Percentiles rank a stretch among this genome's conserved stretches.
phyloP scores from a whole-genome alignment of 345 rosid genomes.

The Mallotus nudiflorus region DNA sequence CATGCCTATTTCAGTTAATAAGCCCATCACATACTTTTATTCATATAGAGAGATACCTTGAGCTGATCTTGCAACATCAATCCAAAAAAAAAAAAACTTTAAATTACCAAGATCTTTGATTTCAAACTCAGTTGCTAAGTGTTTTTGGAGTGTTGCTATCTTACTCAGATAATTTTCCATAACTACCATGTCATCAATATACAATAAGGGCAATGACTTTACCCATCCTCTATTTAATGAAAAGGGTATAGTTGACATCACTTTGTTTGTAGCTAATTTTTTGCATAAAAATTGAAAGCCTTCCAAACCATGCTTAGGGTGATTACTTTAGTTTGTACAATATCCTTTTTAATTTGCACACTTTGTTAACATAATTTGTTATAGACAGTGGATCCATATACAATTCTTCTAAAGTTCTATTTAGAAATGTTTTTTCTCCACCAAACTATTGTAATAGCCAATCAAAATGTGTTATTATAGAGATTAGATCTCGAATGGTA shows the following conservation, averaged over 20 bases:
- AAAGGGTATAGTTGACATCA: too few relatives aligned
- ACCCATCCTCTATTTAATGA: too few relatives aligned
- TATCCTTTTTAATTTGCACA: too few relatives aligned
- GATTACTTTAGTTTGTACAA: too few relatives aligned
- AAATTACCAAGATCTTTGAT: too few relatives aligned
- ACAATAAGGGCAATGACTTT: slow-evolving; percentile 5
- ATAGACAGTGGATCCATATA: neutral
- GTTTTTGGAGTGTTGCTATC: neutral
- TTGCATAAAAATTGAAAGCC: neutral
- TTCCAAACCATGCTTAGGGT: too few relatives aligned
- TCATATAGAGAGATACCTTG: too few relatives aligned
- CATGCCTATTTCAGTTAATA: neutral
- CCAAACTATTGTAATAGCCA: neutral
- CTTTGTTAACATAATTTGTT: neutral
- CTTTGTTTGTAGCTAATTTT: neutral
- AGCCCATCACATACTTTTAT: neutral
- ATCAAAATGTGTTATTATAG: neutral
- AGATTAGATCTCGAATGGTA: neutral
- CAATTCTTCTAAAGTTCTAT: neutral
- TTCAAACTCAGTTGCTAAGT: too few relatives aligned
- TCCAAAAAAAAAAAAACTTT: too few relatives aligned
- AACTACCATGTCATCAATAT: slow-evolving; percentile 5
- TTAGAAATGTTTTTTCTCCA: neutral
- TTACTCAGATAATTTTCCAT: neutral
- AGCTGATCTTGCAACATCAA: too few relatives aligned